Evolutionary conservation across 1,139 yeast species (phyloP), one percentile per base, ranked within the genome.

Genomic region (Blastobotrys proliferans): DNA sequence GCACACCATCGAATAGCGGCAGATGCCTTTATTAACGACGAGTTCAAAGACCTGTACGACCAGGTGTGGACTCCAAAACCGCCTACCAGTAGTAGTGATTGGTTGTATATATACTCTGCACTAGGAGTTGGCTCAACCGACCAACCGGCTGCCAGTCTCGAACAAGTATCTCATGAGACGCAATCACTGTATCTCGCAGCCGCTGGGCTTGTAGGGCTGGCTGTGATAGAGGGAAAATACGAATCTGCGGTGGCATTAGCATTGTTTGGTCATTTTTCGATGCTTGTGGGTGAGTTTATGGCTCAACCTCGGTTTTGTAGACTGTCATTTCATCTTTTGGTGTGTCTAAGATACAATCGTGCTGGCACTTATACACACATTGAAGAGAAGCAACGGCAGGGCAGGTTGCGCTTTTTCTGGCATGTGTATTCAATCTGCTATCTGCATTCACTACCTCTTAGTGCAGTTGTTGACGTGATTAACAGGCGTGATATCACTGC

Each of bases 91-190:
- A 30, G 45, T 16, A 41, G 50, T 8, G 41, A 35, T 9, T 41
- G 41, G 37, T 20, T 48, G 14, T 40, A 35, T 22, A 25, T 47
- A 6, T 47, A 47, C 29, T 34, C 45, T 3, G 38, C 35, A 2
- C 35, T 48, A 20, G 51, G 45, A 13, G 30, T 48, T 22, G 50
- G 50, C n/a, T 31, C 49, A 3, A 34, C 41, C 20, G 30, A 30
- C 6, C 30, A 37, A 18, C 45, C 49, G 11, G 38, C 36, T 18
- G 27, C 47, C 9, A 22, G 45, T 8, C 31, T 42, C 18, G 41
- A 24, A n/a, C 14, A 39, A 31, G 35, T 38, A 6, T 37, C 41
- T 6, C 28, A 22, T 19, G 37, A 38, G 17, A 35, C 44, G 1
- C 43, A 38, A 29, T 40, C 35, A 17, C 34, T 48, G 19, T 48